Conservation (phyloP, 495 filamentous ascomycete species). For the Aspergillus biplanus region DNA sequence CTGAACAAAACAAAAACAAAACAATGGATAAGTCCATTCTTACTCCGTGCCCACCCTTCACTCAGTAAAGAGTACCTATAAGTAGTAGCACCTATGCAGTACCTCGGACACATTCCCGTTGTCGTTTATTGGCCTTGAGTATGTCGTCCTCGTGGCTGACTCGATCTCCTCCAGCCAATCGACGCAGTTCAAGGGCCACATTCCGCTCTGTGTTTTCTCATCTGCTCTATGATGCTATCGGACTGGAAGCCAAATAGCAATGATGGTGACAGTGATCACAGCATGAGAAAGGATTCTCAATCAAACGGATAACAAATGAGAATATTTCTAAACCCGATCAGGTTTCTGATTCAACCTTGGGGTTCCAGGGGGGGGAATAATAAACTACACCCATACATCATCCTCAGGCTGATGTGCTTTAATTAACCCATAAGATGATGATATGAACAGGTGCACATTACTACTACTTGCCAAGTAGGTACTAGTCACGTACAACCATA, state of each 20-base stretch:
- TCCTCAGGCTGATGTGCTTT: background rate
- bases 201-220: no score
- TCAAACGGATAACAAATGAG: conserved; percentile 4
- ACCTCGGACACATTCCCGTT: no score
- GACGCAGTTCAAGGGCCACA: conserved; percentile 1
- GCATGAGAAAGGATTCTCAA: conserved; percentile 6
- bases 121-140: background rate
- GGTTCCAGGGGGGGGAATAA: no score
- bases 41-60: no score
- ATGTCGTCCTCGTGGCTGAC: conserved; percentile 14
- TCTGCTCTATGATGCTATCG: background rate
- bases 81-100: no score
- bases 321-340: no score
- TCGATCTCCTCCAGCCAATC: conserved; percentile 13
- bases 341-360: background rate
- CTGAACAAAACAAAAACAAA: no score
- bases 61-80: no score
- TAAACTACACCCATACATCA: background rate
- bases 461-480: background rate
- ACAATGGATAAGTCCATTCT: no score
- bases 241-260: background rate
- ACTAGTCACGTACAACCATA: background rate
- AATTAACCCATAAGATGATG: background rate
- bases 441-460: background rate
- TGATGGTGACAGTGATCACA: background rate